Conservation (phyloP, 129 eudicot genomes). For the Lactuca sativa region DNA sequence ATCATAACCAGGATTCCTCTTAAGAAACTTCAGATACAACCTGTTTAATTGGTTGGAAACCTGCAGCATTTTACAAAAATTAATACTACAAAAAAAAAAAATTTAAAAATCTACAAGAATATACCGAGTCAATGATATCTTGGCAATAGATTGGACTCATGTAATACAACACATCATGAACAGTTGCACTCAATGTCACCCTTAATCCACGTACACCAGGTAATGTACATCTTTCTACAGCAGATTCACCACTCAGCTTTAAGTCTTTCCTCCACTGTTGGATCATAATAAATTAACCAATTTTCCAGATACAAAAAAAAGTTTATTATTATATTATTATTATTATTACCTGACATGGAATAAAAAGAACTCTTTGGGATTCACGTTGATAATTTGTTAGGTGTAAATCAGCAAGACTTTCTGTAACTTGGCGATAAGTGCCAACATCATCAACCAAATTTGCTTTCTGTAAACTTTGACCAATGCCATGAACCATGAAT, state of each 20-base stretch:
- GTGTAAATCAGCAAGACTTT: conserved; percentile 77
- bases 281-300: background rate
- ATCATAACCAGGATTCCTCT: conserved; percentile 95
- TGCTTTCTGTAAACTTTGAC: conserved; percentile 96
- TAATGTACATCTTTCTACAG: conserved; percentile 84
- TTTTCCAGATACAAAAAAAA: background rate
- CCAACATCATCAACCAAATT: conserved; percentile 92
- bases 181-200: conserved; percentile 90
- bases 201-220: conserved; percentile 92
- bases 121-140: conserved; percentile 90
- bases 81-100: background rate
- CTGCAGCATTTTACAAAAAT: conserved; percentile 30
- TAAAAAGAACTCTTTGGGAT: conserved; percentile 81
- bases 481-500: conserved; percentile 99
- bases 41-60: conserved; percentile 89
- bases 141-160: conserved; percentile 99
- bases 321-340: background rate
- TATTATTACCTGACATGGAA: conserved; percentile 85
- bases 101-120: background rate
- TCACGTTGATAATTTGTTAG: conserved; percentile 80
- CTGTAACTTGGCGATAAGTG: conserved; percentile 73
- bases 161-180: conserved; percentile 93
- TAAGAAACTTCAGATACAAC: conserved; percentile 77
- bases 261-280: conserved; percentile 93
- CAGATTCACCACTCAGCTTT: conserved; percentile 89